Conservation (phyloP, 345 rosid species). For the Alliaria petiolata region DNA sequence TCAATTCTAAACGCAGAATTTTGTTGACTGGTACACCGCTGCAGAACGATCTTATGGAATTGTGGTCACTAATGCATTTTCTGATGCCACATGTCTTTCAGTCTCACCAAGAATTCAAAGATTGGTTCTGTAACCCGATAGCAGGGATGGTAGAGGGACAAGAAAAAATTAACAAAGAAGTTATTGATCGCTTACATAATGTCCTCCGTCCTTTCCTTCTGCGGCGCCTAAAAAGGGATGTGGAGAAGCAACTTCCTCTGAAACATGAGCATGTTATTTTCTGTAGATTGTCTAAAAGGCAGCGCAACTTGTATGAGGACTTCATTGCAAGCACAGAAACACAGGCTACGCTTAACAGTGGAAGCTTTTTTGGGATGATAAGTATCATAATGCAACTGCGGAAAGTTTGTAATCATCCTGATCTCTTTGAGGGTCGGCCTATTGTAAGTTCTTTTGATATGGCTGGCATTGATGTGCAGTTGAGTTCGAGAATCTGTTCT, state of each 20-base stretch:
- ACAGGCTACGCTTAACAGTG: constrained; percentile 91
- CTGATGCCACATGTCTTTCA: constrained; percentile 99
- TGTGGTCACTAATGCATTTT: constrained; percentile 99
- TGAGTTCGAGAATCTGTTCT: constrained; percentile 75
- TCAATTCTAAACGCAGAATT: constrained; percentile 95
- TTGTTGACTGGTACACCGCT: constrained; percentile 95
- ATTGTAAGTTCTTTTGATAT: constrained; percentile 97
- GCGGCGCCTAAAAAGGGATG: constrained; percentile 95
- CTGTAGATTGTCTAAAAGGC: constrained; percentile 96
- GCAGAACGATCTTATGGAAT: constrained; percentile 99
- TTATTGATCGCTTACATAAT: constrained; percentile 96
- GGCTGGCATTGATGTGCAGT: constrained; percentile 67
- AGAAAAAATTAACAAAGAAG: constrained; percentile 95
- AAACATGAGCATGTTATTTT: constrained; percentile 90
- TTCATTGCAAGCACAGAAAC: constrained; percentile 99
- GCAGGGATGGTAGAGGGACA: constrained; percentile 99
- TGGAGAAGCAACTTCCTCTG: constrained; percentile 94
- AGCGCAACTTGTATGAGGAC: constrained; percentile 97
- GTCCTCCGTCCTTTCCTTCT: constrained; percentile 98
- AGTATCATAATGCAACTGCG: constrained; percentile 99
- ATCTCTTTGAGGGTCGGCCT: constrained; percentile 98
- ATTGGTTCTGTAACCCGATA: constrained; percentile 98
- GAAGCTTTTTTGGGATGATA: constrained; percentile 98
- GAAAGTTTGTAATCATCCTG: constrained; percentile 99
- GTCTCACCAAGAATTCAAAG: constrained; percentile 99